Evolutionary conservation across 495 filamentous ascomycete genomes (phyloP).

Genomic region (Copromyces sp.): DNA sequence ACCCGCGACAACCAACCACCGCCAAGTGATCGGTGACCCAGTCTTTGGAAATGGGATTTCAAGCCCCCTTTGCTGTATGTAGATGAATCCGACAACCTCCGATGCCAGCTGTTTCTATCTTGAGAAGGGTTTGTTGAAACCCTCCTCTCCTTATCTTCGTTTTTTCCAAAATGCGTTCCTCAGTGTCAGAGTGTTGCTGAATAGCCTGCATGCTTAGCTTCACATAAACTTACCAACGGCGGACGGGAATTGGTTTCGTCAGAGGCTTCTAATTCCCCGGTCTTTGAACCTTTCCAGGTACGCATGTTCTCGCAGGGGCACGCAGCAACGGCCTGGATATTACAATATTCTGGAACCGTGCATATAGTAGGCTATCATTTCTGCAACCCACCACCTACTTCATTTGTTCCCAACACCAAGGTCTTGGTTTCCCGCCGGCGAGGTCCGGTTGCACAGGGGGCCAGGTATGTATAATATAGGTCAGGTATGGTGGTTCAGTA

Average conservation of each 20-base stretch:
- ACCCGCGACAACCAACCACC: not conserved
- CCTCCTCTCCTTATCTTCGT: not conserved
- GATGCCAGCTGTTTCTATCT: not conserved
- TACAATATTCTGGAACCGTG: not conserved
- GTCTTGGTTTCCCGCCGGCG: not conserved
- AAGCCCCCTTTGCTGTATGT: not conserved
- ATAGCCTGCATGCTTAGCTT: not conserved
- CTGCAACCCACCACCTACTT: not conserved
- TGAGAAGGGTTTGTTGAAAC: not conserved
- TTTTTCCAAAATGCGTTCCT: not conserved
- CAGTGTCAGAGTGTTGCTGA: not conserved
- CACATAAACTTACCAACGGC: not conserved
- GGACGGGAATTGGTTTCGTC: not conserved
- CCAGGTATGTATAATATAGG: not conserved
- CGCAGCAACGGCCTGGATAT: not conserved
- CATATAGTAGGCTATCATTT: not conserved
- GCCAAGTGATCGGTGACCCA: not conserved
- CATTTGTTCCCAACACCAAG: not conserved
- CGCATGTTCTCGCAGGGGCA: not conserved
- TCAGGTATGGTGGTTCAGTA: not conserved
- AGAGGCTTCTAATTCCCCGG: not conserved
- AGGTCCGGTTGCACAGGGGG: not conserved
- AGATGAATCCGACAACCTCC: not conserved
- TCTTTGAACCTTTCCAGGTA: not conserved
- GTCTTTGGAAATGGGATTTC: not conserved